Conservation (phyloP, 225 moss, liverwort and hornwort species). For the Polytrichum formosum region DNA sequence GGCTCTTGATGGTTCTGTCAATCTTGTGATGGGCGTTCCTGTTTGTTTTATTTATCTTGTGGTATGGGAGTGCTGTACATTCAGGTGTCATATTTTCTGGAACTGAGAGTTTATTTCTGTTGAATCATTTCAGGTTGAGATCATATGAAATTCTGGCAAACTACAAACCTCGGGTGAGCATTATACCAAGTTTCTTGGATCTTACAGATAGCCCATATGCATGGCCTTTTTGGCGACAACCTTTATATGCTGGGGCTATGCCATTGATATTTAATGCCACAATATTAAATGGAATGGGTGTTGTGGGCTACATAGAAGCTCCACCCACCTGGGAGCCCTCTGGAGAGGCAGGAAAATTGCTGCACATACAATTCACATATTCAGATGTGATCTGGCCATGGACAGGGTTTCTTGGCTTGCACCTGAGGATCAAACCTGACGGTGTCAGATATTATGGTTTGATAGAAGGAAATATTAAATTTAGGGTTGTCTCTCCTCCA, state of each 20-base stretch:
- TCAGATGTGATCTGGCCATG: conserved; percentile 98
- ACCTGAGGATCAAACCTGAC: conserved; percentile 76
- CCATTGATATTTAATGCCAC: conserved; percentile 89
- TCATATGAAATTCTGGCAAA: conserved; percentile 75
- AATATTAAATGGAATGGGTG: conserved; percentile 91
- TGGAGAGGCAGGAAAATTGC: conserved; percentile 49
- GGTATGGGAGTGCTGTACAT: too few species aligned
- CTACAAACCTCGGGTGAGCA: conserved; percentile 78
- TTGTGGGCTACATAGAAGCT: conserved; percentile 74
- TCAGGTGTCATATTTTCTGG: too few species aligned
- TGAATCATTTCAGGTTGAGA: conserved; percentile 60
- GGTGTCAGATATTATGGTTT: conserved; percentile 70
- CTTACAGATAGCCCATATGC: conserved; percentile 83
- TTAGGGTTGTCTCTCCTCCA: conserved; percentile 82
- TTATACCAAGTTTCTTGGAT: conserved; percentile 72
- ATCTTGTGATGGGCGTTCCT: too few species aligned
- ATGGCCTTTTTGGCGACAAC: conserved; percentile 95
- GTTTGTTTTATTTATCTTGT: too few species aligned
- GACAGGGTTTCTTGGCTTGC: conserved; percentile 87
- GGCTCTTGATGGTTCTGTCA: not conserved
- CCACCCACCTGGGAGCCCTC: conserved; percentile 66
- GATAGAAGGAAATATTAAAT: conserved; percentile 72
- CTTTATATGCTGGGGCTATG: conserved; percentile 89
- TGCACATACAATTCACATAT: conserved; percentile 74
- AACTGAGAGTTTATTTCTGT: not conserved